These are phyloP conservation scores for Ampelocalamus luodianensis DNA, from an alignment of 176 grass and related monocot species.

Conservation along the genomic window DNA sequence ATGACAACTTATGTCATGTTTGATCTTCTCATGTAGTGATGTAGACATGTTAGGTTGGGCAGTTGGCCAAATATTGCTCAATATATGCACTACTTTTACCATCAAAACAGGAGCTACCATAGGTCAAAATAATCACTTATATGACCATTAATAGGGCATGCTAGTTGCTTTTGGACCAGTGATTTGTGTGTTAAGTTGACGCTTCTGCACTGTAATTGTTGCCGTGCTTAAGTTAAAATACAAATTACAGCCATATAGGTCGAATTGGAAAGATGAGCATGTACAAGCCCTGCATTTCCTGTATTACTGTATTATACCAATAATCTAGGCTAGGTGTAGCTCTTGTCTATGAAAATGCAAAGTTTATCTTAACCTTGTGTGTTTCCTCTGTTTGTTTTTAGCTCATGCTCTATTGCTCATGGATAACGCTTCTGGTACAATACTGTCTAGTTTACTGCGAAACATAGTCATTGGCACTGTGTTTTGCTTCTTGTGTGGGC, in stretches of 20 bases:
- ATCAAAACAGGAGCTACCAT: not conserved
- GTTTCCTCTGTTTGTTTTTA: not conserved
- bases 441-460: not conserved
- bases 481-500: not conserved
- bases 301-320: not conserved
- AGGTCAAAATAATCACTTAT: not conserved
- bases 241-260: not conserved
- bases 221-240: not conserved
- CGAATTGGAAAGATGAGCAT: not conserved
- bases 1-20: not conserved
- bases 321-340: not conserved
- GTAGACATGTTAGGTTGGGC: conserved; percentile 3
- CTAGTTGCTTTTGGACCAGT: not conserved
- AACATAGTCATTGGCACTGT: not conserved
- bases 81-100: not conserved
- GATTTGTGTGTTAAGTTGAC: not conserved
- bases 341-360: conserved; percentile 14
- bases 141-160: not conserved
- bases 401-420: not conserved
- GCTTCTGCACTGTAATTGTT: conserved; percentile 11
- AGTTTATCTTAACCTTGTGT: not conserved
- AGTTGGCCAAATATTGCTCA: not conserved
- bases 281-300: not conserved
- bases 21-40: conserved; percentile 22
- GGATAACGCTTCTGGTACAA: not conserved